These are phyloP conservation scores for Fraxinus platypoda DNA, from an alignment of 305 asterid genomes.

Conservation along the genomic window DNA sequence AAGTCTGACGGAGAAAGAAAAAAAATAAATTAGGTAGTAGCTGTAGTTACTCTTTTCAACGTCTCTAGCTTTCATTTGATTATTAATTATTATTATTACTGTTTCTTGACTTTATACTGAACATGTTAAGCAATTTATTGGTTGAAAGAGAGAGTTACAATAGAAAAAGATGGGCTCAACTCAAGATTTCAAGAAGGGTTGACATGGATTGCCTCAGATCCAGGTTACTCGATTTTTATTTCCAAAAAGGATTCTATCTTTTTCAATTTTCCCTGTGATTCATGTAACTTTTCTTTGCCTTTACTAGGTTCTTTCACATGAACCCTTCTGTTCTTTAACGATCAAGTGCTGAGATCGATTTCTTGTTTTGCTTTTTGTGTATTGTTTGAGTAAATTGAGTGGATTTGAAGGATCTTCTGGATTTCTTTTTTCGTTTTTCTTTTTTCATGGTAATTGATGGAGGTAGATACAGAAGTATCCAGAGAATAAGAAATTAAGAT, in stretches of 20 bases:
- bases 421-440: neutral
- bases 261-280: conserved; percentile 68
- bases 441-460: conserved; percentile 14
- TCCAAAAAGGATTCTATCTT: conserved; percentile 35
- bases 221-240: conserved; percentile 54
- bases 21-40: neutral
- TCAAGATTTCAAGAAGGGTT: conserved; percentile 49
- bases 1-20: conserved; percentile 11
- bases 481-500: neutral
- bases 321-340: conserved; percentile 27
- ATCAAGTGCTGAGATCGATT: conserved; percentile 25
- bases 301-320: conserved; percentile 40
- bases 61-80: conserved; percentile 5
- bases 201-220: conserved; percentile 84
- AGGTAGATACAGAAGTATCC: conserved; percentile 12
- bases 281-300: conserved; percentile 38
- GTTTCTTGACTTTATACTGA: conserved; percentile 26
- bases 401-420: conserved; percentile 34
- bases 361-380: conserved; percentile 8
- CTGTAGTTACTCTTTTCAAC: conserved; percentile 21
- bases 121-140: conserved; percentile 36
- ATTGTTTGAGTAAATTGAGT: conserved; percentile 37
- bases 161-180: conserved; percentile 19
- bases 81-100: neutral
- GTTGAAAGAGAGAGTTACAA: conserved; percentile 50